Conservation (phyloP, 495 filamentous ascomycete species). For the Penicillium pancosmium region DNA sequence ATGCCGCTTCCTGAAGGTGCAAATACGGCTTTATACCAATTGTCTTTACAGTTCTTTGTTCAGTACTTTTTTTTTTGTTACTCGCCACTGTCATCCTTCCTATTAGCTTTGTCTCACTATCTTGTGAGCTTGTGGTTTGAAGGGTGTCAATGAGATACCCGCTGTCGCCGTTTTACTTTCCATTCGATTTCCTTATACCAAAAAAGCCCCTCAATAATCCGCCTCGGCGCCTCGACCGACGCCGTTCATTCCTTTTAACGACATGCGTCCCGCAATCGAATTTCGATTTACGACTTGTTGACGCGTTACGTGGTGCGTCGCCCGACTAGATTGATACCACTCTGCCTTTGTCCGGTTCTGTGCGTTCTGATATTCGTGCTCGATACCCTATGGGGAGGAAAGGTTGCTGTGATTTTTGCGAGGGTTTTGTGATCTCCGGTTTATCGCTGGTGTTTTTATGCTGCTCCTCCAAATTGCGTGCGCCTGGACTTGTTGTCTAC, state of each 20-base stretch:
- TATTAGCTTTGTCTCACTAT: not conserved
- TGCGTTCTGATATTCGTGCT: conserved; percentile 33
- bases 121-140: conserved; percentile 5
- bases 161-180: conserved; percentile 36
- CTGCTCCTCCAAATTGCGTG: conserved; percentile 16
- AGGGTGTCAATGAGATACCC: conserved; percentile 39
- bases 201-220: conserved; percentile 23
- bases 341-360: conserved; percentile 33
- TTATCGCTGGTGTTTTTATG: not conserved
- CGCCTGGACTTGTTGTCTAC: conserved; percentile 28
- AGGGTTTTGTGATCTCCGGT: conserved; percentile 6
- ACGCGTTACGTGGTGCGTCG: conserved; percentile 45
- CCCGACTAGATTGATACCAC: conserved; percentile 58
- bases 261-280: conserved; percentile 41
- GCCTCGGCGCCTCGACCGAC: conserved; percentile 20
- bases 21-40: conserved; percentile 31
- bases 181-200: conserved; percentile 14
- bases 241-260: conserved; percentile 46
- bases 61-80: conserved; percentile 24
- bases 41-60: conserved; percentile 23
- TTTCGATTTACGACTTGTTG: conserved; percentile 35
- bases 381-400: conserved; percentile 46
- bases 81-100: conserved; percentile 31
- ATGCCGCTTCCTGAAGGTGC: conserved; percentile 19
- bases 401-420: conserved; percentile 23